These are phyloP conservation scores for Clonostachys solani DNA, from an alignment of 2,329 filamentous ascomycete genomes.

Conservation along the genomic window DNA sequence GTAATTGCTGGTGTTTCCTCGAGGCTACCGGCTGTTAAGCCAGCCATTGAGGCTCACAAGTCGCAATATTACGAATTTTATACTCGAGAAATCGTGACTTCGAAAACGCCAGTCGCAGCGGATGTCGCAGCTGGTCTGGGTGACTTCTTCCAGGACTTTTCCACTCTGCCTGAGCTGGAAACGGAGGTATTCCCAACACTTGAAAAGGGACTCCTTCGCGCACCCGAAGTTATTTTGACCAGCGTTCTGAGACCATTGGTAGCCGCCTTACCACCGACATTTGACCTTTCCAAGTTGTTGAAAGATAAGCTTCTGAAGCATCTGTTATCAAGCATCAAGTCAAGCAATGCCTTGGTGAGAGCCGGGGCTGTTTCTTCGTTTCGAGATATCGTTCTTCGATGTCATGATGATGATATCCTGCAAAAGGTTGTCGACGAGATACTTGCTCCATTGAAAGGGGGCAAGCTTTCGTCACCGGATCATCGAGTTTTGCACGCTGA, in stretches of 20 bases:
- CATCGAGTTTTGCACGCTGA: constrained; percentile 80
- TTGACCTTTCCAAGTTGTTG: constrained; percentile 77
- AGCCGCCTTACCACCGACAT: constrained; percentile 58
- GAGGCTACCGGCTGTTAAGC: constrained; percentile 60
- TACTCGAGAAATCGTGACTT: constrained; percentile 77
- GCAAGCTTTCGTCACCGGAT: constrained; percentile 80
- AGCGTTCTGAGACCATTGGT: constrained; percentile 74
- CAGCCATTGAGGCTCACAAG: constrained; percentile 61
- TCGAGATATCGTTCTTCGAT: constrained; percentile 60
- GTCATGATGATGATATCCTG: constrained; percentile 51
- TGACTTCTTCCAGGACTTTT: constrained; percentile 80
- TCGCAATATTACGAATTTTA: constrained; percentile 78
- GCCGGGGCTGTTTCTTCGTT: constrained; percentile 74
- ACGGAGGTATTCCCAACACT: constrained; percentile 74
- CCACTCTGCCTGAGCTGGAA: constrained; percentile 68
- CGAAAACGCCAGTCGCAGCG: constrained; percentile 63
- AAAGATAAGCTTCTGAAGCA: constrained; percentile 75
- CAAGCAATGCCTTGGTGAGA: constrained; percentile 75
- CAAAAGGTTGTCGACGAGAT: constrained; percentile 74
- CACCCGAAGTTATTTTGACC: constrained; percentile 83
- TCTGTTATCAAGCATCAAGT: constrained; percentile 85
- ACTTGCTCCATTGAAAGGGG: constrained; percentile 71
- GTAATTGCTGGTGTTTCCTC: constrained; percentile 83
- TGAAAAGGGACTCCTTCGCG: constrained; percentile 83
- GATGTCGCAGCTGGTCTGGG: constrained; percentile 70